Evolutionary conservation across 2,329 filamentous ascomycete genomes (phyloP).

Genomic region (Alternaria sp.): DNA sequence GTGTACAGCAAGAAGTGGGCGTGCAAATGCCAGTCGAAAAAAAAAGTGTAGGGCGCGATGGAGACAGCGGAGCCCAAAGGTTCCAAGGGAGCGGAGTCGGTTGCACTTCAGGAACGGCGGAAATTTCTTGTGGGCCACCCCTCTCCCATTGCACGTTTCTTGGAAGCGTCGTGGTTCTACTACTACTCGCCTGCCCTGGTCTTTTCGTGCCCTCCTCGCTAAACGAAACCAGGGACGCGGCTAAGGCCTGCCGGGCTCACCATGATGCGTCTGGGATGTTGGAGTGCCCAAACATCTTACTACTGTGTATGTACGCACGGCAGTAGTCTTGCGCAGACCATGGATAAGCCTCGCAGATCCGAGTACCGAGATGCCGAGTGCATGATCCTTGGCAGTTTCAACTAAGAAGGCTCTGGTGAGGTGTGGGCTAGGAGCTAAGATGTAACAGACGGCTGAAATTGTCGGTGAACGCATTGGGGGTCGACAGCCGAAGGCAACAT

Average conservation of each 20-base stretch:
- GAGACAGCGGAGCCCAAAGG: slow-evolving; percentile 16
- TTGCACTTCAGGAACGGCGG: slow-evolving; percentile 12
- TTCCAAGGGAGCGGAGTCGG: slow-evolving; percentile 12
- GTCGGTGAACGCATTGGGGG: slow-evolving; percentile 7
- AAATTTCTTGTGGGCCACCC: slow-evolving; percentile 14
- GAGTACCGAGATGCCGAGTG: slow-evolving; percentile 11
- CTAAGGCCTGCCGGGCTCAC: slow-evolving; percentile 2
- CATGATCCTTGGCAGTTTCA: not conserved
- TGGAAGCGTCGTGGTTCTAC: not conserved
- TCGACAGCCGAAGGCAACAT: slow-evolving; percentile 1
- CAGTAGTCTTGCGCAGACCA: not conserved
- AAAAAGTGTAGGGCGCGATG: slow-evolving; percentile 1
- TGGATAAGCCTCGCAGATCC: not conserved
- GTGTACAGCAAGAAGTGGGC: not conserved
- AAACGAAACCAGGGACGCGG: slow-evolving; percentile 7
- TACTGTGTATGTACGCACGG: not conserved
- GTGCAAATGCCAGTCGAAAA: not conserved
- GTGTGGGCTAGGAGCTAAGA: slow-evolving; percentile 6
- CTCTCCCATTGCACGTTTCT: slow-evolving; percentile 2
- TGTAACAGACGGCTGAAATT: not conserved
- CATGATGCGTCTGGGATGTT: slow-evolving; percentile 2
- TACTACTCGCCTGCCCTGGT: slow-evolving; percentile 7
- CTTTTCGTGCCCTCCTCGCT: not conserved
- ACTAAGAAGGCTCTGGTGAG: not conserved
- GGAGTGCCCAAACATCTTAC: slow-evolving; percentile 1